phyloP scores from a whole-genome alignment of 1,284 basidiomycete genomes.

The Xerocomus minutiporus region DNA sequence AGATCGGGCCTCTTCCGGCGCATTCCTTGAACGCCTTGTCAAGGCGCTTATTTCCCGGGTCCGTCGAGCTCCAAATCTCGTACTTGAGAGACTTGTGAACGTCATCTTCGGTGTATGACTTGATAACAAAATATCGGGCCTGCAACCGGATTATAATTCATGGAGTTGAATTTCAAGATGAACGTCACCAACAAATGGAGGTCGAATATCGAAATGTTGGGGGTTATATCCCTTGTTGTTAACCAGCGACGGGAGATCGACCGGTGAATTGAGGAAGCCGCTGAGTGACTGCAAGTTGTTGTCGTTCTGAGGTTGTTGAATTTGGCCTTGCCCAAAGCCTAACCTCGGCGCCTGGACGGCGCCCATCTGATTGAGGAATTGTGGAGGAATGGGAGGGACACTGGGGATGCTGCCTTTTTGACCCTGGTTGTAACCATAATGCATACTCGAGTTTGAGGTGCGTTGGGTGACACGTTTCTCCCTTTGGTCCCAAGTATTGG shows the following conservation, averaged over 20 bases:
- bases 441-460: constrained; percentile 64
- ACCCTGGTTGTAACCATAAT: constrained; percentile 56
- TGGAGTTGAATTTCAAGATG: neutral
- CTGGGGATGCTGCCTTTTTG: constrained; percentile 48
- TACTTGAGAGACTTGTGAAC: constrained; percentile 96
- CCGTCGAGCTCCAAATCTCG: constrained; percentile 96
- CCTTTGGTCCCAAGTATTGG: constrained; percentile 54
- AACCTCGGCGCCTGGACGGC: constrained; percentile 40
- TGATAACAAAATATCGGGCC: constrained; percentile 95
- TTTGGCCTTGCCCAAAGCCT: constrained; percentile 35
- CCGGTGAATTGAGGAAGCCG: constrained; percentile 54
- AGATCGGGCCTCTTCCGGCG: constrained; percentile 82
- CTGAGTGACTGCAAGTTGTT: constrained; percentile 36
- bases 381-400: constrained; percentile 66
- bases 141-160: constrained; percentile 28
- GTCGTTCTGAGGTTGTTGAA: constrained; percentile 29
- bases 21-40: constrained; percentile 94
- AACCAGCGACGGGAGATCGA: constrained; percentile 84
- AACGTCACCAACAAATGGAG: constrained; percentile 57
- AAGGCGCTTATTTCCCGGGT: constrained; percentile 91
- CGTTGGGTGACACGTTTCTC: constrained; percentile 53
- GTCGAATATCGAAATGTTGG: constrained; percentile 76
- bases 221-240: constrained; percentile 91
- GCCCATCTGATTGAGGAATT: constrained; percentile 58
- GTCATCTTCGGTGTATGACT: constrained; percentile 96